Conservation (phyloP, 306 rosid species). For the Glycine tomentella region DNA sequence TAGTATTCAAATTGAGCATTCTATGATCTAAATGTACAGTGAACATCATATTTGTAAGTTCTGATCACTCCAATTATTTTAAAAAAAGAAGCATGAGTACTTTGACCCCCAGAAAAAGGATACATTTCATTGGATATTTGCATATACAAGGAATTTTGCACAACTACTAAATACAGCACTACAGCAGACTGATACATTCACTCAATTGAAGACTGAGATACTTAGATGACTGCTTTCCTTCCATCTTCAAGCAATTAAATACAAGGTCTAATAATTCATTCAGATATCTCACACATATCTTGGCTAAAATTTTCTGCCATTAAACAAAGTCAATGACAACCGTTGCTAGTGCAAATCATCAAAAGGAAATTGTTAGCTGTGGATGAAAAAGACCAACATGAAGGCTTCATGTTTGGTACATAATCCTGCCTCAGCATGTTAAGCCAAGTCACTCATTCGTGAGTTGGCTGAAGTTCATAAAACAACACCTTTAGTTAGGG, state of each 20-base stretch:
- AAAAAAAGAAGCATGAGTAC: background rate
- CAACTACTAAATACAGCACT: slow-evolving; percentile 13
- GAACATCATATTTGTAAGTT: background rate
- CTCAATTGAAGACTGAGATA: background rate
- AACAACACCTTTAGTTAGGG: slow-evolving; percentile 37
- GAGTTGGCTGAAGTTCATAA: slow-evolving; percentile 26
- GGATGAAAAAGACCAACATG: background rate
- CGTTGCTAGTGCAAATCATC: background rate
- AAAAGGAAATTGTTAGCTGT: background rate
- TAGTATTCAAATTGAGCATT: background rate
- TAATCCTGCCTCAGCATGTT: background rate
- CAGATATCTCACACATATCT: slow-evolving; percentile 25
- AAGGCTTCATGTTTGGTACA: slow-evolving; percentile 37
- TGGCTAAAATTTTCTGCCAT: slow-evolving; percentile 31
- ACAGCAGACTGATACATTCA: background rate
- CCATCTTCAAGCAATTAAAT: background rate
- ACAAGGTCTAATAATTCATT: background rate
- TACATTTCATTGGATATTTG: slow-evolving; percentile 22
- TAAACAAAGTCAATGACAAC: slow-evolving; percentile 39
- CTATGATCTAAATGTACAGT: no score
- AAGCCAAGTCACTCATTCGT: slow-evolving; percentile 37
- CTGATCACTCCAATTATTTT: background rate
- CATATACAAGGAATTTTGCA: slow-evolving; percentile 24
- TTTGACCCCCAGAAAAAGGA: background rate
- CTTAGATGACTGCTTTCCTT: background rate